Conservation (phyloP, 495 filamentous ascomycete species). For the Penicillium psychrofluorescens region DNA sequence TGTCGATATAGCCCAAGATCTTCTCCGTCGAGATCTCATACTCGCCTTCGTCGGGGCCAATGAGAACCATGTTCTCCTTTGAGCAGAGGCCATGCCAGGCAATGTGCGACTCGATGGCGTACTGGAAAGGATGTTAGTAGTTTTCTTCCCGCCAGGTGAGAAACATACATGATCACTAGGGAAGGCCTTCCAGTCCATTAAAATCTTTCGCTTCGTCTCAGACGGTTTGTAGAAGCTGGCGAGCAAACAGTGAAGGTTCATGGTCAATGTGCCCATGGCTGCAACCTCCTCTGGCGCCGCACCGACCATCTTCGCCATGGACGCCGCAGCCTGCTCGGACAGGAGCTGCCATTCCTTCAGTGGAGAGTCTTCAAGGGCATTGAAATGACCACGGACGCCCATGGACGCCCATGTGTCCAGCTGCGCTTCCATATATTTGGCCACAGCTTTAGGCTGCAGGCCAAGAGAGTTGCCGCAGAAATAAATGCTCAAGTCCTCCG, state of each 20-base stretch:
- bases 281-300: constrained; percentile 72
- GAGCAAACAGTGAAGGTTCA: constrained; percentile 84
- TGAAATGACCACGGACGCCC: constrained; percentile 89
- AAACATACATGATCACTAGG: constrained; percentile 75
- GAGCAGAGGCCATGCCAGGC: constrained; percentile 66
- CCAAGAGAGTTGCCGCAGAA: constrained; percentile 95
- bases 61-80: constrained; percentile 64
- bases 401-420: constrained; percentile 85
- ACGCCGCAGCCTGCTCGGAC: constrained; percentile 60
- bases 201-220: constrained; percentile 70
- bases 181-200: constrained; percentile 91
- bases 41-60: constrained; percentile 51
- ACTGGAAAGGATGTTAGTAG: constrained; percentile 42
- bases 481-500: constrained; percentile 57
- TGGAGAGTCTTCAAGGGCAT: constrained; percentile 63
- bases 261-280: constrained; percentile 88
- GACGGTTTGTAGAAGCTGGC: constrained; percentile 84
- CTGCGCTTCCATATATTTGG: constrained; percentile 66
- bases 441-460: constrained; percentile 72
- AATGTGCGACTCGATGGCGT: constrained; percentile 86
- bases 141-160: not conserved
- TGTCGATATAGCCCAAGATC: constrained; percentile 66
- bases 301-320: constrained; percentile 78
- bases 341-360: constrained; percentile 72
- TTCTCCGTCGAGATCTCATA: constrained; percentile 59